Conservation (phyloP, 1,284 basidiomycete species). For the Marasmius oreades region DNA sequence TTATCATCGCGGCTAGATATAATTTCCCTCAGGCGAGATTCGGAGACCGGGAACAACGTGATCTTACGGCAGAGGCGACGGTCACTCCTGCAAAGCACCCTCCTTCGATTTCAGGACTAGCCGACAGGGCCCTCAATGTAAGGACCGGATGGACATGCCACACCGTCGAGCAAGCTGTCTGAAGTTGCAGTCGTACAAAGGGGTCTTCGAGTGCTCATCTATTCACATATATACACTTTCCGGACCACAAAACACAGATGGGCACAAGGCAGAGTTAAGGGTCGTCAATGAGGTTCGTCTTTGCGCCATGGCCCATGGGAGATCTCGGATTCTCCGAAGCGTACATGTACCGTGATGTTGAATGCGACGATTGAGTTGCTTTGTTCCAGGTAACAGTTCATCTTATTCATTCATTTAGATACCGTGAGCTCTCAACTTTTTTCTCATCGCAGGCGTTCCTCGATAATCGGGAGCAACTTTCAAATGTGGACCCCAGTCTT, state of each 20-base stretch:
- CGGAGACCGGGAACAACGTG: no score
- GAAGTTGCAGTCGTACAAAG: slow-evolving; percentile 41
- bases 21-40: no score
- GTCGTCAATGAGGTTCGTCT: slow-evolving; percentile 64
- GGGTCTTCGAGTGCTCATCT: slow-evolving; percentile 48
- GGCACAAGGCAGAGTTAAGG: slow-evolving; percentile 45
- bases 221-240: slow-evolving; percentile 46
- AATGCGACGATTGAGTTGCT: slow-evolving; percentile 60
- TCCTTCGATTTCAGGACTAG: slow-evolving; percentile 37
- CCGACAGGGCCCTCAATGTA: slow-evolving; percentile 40
- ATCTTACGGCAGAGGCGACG: no score
- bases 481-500: slow-evolving; percentile 42
- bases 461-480: slow-evolving; percentile 51
- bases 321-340: slow-evolving; percentile 75
- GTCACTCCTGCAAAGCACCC: slow-evolving; percentile 39
- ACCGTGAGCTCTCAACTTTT: no score
- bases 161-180: slow-evolving; percentile 38
- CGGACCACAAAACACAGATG: slow-evolving; percentile 22
- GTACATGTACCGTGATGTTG: slow-evolving; percentile 72
- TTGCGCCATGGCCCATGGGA: slow-evolving; percentile 54
- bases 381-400: slow-evolving; percentile 47
- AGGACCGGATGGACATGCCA: slow-evolving; percentile 36
- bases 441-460: slow-evolving; percentile 54
- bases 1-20: no score
- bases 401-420: neutral